Evolutionary conservation across 768 basidiomycete genomes (phyloP), one percentile per base, ranked within the genome.

Genomic region (Russula brevipes): DNA sequence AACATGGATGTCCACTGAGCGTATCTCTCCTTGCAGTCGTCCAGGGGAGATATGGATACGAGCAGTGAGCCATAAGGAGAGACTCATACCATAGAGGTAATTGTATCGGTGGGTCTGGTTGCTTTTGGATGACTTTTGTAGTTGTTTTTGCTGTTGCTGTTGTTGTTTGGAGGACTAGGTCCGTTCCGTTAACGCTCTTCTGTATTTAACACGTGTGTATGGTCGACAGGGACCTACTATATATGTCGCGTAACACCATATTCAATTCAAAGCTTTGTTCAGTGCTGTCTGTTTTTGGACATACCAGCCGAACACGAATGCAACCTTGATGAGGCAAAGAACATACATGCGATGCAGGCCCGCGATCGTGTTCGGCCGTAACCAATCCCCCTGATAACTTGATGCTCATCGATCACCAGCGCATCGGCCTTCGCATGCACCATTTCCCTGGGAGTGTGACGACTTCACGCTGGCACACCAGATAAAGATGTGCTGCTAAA

Each of bases 21-120:
- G 52, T 5, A 41, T 41, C 33, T 41, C 33, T 44, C 39, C 59
- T 65, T 35, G 44, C 66, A 89, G 88, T 70, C 86, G 86, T 14
- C 88, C 88, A 11, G 85, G 85, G 8, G 86, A 88, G 73, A 85
- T 88, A 51, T 88, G 85, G 85, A 81, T 88, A 60, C 75, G 83
- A 55, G 79, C 85, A 16, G 86, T 91, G 49, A 77, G 80, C n/a
- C 75, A 78, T 59, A 87, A 87, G 72, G 88, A 90, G 71, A 75
- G 82, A 51, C 69, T 89, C 58, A 73, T 83, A 68, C 69, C 70
- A 11, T 70, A 65, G 36, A 33, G 10, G 7, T 58, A 30, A n/a
- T 53, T 58, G n/a, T 35, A 65, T 49, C 36, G 38, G 33, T 35
- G 39, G 30, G 35, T 12, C 59, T 83, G 71, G 76, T 51, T 31